Base-by-base conservation (phyloP, 2,329 filamentous ascomycete species). In the Onygenales sp. region DNA sequence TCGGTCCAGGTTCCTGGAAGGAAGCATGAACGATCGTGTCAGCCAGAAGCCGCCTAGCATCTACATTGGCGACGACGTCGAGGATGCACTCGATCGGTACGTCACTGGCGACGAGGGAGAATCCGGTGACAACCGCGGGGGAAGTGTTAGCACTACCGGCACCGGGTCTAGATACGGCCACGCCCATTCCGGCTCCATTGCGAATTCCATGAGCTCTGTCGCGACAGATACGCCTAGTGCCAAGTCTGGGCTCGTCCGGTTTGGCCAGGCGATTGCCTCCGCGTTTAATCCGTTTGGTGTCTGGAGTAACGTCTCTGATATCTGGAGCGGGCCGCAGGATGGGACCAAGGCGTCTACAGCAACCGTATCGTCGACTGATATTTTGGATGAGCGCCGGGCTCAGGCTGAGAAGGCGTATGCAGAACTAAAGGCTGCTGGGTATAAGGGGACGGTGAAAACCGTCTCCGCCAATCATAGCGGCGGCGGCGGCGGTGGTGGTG, bases 11-110 rank as follows among this genome's bases (percentile, higher is more conserved):
- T 86, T 86, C 59, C 69, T 80, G 39, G 90, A 95, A 71, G 90
- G 86, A 42, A 92, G 86, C 63, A 92, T 95, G 87, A 89, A 85
- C 64, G 88, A 94, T 69, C 83, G 87, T 59, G 76, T 81, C 35
- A 91, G 86, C 63, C 78, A 82, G 55, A 80, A 77, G 55, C 89
- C 89, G 32, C 87, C 87, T 0, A 76, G 79, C 44, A 77, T 82
- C 42, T 90, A 87, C 67, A 75, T 86, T 43, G 82, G 72, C 6
- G 65, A 69, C 9, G 64, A 69, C 10, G 58, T 57, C 10, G 52
- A 56, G 11, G 43, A 50, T n/a, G 21, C 35, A 8, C 31, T 52
- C 43, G 42, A 13, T 33, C 50, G 17, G 13, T 54, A 54, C 13
- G 50, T 54, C 39, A 35, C 48, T 17, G 35, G 33, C 5, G 35